Percentiles rank a stretch among this genome's conserved stretches.
Evolutionary conservation across 495 filamentous ascomycete species (phyloP).

Genomic region (Neurospora terricola): DNA sequence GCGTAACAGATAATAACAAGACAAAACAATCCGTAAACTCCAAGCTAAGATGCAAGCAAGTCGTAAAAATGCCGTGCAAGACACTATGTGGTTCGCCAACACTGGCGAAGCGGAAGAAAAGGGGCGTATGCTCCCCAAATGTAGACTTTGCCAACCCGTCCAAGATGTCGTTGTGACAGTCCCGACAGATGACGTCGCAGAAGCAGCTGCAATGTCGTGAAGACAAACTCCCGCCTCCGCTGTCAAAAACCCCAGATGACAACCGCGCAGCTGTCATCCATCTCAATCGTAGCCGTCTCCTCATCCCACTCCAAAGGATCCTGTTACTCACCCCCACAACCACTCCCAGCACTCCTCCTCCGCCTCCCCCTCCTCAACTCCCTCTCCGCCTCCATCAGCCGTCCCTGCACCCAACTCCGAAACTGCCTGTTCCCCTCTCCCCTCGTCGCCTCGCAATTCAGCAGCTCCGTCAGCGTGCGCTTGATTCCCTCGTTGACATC

Average conservation of each 20-base stretch:
- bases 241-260: neutral
- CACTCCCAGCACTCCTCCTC: no score
- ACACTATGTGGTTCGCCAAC: neutral
- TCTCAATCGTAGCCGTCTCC: no score
- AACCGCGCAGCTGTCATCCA: neutral
- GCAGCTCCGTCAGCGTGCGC: conserved; percentile 51
- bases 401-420: conserved; percentile 51
- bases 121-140: neutral
- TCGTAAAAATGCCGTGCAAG: conserved; percentile 1
- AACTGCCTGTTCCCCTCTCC: conserved; percentile 36
- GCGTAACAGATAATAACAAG: neutral
- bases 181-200: neutral
- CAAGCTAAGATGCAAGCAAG: conserved; percentile 7
- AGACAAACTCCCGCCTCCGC: no score
- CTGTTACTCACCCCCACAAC: no score
- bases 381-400: conserved; percentile 54
- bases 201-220: no score
- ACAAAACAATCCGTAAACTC: conserved; percentile 7
- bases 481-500: conserved; percentile 57
- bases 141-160: neutral
- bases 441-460: conserved; percentile 51
- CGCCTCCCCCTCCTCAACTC: conserved; percentile 42
- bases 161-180: neutral
- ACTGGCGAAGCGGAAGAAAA: neutral
- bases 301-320: no score